Base-by-base conservation (phyloP, 148 eudicot species). In the Heliosperma pusillum region DNA sequence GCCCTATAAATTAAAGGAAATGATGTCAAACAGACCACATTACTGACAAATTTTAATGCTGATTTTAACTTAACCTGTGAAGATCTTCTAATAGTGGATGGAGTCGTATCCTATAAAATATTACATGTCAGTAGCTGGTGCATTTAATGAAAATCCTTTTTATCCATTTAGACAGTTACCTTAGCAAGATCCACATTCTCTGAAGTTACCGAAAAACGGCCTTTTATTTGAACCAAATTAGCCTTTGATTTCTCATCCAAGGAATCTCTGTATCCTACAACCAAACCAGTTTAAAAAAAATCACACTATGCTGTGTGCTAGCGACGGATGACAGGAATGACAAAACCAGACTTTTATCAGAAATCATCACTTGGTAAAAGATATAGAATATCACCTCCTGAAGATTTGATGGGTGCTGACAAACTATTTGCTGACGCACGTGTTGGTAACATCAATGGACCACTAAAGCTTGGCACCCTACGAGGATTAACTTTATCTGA, bases 391-490 rank as follows among this genome's bases (percentile, higher is more conserved):
- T 78, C 69, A 95, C 98, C 98, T 86, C 87, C 90, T 29, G 98
- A 90, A 27, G 97, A 83, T 82, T 95, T 95, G 62, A 92, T 92
- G 26, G 98, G 98, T 77, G 98, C 98, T 68, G 98, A 95, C 77
- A 92, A 87, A 86, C 98, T 95, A 81, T 95, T 95, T 72, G 91
- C 97, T 72, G 98, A 92, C 78, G 98, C 97, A 75, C 94, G 91
- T 71, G 80, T 95, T 22, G 97, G 93, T 79, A 95, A 87, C 88
- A 82, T 85, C 79, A 95, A 80, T 20, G 97, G 97, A 77, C 98
- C 98, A 76, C 98, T 95, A 78, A 88, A 85, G 83, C 97, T 90
- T 63, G 98, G 97, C 66, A 84, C 87, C 85, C 79, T 92, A 70
- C 93, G 86, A 27, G 84, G 82, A 50, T 73, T 85, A 64, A 53